Base-by-base conservation (phyloP, 805 yeast species). In the Candida adriatica region DNA sequence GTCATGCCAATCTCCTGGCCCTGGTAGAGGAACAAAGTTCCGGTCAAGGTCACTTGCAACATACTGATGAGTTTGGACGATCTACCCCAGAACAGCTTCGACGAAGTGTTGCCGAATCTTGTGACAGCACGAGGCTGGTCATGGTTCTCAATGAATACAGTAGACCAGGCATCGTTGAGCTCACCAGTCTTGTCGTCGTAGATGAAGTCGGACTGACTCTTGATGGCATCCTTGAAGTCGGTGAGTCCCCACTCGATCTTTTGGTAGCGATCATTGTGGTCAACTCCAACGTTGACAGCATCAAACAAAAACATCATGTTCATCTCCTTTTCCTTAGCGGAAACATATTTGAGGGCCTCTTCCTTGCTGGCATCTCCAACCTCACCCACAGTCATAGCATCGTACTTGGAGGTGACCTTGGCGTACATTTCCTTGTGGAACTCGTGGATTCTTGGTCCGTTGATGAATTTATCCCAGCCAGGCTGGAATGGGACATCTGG, bases 1-100 rank as follows among this genome's bases (percentile, higher is more conserved):
- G 63, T 62, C 69, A 66, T 68, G 20, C 75, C 79, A 38, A 74
- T 56, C 44, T 74, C 80, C 49, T 74, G 80, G 31, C 79, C 80
- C 52, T 74, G 79, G 53, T 72, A 74, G 24, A 74, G 54, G 53
- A 61, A 74, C 33, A 70, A 51, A 10, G 79, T 71, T 29, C 80
- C 79, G 18, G 73, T 65, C 41, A 71, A 59, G 10, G 74, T 46
- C 9, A 60, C 34, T 39, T 66, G 63, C 46, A 73, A 49, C 28
- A 66, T 39, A 13, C 74, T 61, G 39, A 73, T 47, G 47, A 71
- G 51, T 53, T 73, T 73, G 18, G 73, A 72, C 18, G 72, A 61
- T 31, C 53, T 46, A 31, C 45, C 56, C 27, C 64, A 49, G 52
- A 48, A 23, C 16, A 26, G 35, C 30, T 51, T 42, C 18, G 53